Percentiles rank a stretch among this genome's conserved stretches.
phyloP scores from a whole-genome alignment of 768 basidiomycete species.

The Hericium erinaceus region DNA sequence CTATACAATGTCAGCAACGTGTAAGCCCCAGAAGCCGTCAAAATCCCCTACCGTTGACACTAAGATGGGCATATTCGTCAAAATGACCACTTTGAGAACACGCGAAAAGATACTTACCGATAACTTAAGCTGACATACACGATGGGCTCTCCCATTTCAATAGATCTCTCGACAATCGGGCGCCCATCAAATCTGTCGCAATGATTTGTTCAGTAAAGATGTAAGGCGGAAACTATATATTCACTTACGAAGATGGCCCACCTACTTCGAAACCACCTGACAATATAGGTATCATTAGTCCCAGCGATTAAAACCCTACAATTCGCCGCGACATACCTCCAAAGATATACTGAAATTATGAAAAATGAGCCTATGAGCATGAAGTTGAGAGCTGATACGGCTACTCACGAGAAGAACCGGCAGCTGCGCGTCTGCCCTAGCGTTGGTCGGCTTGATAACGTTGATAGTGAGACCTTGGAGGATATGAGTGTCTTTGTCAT shows the following conservation, averaged over 20 bases:
- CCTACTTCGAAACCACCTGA: not conserved
- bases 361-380: not conserved
- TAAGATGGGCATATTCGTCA: not conserved
- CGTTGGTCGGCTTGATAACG: not conserved
- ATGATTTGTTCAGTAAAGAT: not conserved
- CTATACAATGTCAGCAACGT: not conserved
- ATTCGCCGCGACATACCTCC: not conserved
- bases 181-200: conserved; percentile 5
- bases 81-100: too few relatives aligned
- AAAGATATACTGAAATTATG: not conserved
- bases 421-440: not conserved
- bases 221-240: not conserved
- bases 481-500: too few relatives aligned
- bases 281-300: not conserved
- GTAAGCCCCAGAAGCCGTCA: not conserved
- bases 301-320: not conserved
- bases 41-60: not conserved
- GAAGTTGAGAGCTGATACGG: not conserved
- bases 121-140: conserved; percentile 16
- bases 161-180: conserved; percentile 11
- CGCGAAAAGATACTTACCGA: not conserved
- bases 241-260: not conserved
- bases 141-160: conserved; percentile 11
- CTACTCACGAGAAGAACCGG: not conserved
- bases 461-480: not conserved